Base-by-base conservation (phyloP, 116 monocot genomes). In the Cymodocea nodosa region DNA sequence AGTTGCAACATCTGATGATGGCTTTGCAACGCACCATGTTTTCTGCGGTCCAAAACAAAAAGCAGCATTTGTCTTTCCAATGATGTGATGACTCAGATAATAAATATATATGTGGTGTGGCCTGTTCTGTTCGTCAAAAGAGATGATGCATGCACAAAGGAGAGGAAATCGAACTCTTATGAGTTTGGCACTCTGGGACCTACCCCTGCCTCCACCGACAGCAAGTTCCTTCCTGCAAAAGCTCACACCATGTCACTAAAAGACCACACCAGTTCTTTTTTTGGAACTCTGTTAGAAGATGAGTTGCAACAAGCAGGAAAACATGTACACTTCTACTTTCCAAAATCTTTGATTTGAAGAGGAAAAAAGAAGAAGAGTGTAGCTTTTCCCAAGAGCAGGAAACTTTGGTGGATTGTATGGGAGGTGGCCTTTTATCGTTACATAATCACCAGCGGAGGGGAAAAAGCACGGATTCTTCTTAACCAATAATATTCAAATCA, bases 21-120 rank as follows among this genome's bases (percentile, higher is more conserved):
- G 85, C 71, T 82, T 85, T 13, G 82, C 85, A 1, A 85, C 74
- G 55, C 85, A 85, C 82, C 82, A 85, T 16, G 79, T 82, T 72
- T 79, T 82, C 85, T 85, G 70, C 58, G 24, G 18, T 44, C 4
- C 50, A 65, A 20, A 50, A 4, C n/a, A 48, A 39, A 13, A 23
- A 62, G 22, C 14, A 17, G 13, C 19, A 62, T 2, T 10, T 35
- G 20, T 11, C n/a, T n/a, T n/a, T n/a, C n/a, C n/a, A n/a, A n/a
- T n/a, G n/a, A n/a, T n/a, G n/a, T n/a, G n/a, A 44, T 44, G 44
- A 44, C 11, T 44, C 44, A 1, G 7, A 10, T 1, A 10, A 6
- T 12, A n/a, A n/a, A 6, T 44, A 44, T 10, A 44, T 10, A 44
- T 44, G 44, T 1, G 4, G 0, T 12, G 12, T 44, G 44, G 44